Conservation (phyloP, 805 yeast genomes). For the Saturnispora diversa region DNA sequence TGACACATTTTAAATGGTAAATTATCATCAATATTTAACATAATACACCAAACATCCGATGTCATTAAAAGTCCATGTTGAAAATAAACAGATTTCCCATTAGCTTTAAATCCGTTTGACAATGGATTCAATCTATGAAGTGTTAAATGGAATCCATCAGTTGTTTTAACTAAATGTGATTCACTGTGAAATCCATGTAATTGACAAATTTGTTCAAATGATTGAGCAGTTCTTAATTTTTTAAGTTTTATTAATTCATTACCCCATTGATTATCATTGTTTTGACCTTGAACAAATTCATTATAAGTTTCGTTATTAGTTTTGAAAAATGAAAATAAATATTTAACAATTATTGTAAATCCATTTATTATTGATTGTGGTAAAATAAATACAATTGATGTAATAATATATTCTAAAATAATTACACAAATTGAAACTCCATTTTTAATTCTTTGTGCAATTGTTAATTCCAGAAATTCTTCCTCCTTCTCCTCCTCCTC, state of each 20-base stretch:
- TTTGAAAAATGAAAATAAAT: conserved; percentile 18
- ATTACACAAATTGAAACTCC: conserved; percentile 21
- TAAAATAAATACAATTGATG: conserved; percentile 21
- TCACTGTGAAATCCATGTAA: conserved; percentile 65
- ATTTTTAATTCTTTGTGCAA: conserved; percentile 14
- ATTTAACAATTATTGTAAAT: conserved; percentile 20
- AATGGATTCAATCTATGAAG: conserved; percentile 55
- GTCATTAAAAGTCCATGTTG: conserved; percentile 92
- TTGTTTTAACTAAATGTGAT: conserved; percentile 68
- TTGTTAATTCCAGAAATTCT: background rate
- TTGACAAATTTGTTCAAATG: conserved; percentile 57
- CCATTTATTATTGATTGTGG: conserved; percentile 22
- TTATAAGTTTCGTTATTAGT: conserved; percentile 21
- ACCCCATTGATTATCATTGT: conserved; percentile 14
- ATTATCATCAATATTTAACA: conserved; percentile 34
- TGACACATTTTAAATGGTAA: conserved; percentile 74
- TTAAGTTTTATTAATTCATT: conserved; percentile 23
- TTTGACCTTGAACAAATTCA: conserved; percentile 16
- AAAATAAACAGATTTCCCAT: conserved; percentile 57
- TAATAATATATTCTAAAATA: conserved; percentile 23
- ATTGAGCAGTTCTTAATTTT: conserved; percentile 37
- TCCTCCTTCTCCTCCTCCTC: background rate
- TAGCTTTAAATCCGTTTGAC: conserved; percentile 25
- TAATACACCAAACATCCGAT: conserved; percentile 59
- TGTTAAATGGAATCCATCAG: conserved; percentile 69